Base-by-base conservation (phyloP, 2,329 filamentous ascomycete genomes). In the Colletotrichum tropicicola region DNA sequence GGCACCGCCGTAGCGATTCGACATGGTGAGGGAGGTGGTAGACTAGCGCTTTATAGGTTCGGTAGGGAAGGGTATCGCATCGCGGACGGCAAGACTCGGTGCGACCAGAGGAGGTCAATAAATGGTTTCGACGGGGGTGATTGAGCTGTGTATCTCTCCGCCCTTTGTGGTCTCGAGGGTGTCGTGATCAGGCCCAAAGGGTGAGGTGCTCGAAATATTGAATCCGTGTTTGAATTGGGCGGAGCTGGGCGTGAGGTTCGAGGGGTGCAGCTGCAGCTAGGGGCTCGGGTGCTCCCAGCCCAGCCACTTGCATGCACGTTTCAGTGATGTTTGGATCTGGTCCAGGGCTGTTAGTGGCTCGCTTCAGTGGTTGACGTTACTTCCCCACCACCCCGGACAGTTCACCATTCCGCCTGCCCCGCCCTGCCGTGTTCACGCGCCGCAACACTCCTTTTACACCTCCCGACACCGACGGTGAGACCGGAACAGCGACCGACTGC, bases 1-100 rank as follows among this genome's bases (percentile, higher is more conserved):
- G 58, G 78, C 71, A 69, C 73, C 75, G 30, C 65, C 69, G 53
- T 66, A 68, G 43, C 62, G 58, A 43, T 66, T 70, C 64, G 60
- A 65, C 67, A 68, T 68, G 35, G 48, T 66, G 55, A 49, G 39
- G 47, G 52, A 58, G 37, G 21, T 25, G 30, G 44, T 55, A 30
- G 52, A 30, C 49, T 17, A n/a, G 59, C 59, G 59, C 35, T 65
- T 62, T 67, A 67, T 21, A 43, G 53, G 53, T 23, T 49, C 13
- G 57, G 21, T 15, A 32, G 37, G 49, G 30, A 39, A 39, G 19
- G 47, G 25, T 28, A 49, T 65, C 53, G 65, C 67, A 68, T 68
- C 56, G 51, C 54, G 65, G 27, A 52, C n/a, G n/a, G n/a, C n/a
- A n/a, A n/a, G n/a, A n/a, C n/a, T n/a, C n/a, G n/a, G n/a, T n/a